Base-by-base conservation (phyloP, 495 filamentous ascomycete genomes). In the Podospora comata region DNA sequence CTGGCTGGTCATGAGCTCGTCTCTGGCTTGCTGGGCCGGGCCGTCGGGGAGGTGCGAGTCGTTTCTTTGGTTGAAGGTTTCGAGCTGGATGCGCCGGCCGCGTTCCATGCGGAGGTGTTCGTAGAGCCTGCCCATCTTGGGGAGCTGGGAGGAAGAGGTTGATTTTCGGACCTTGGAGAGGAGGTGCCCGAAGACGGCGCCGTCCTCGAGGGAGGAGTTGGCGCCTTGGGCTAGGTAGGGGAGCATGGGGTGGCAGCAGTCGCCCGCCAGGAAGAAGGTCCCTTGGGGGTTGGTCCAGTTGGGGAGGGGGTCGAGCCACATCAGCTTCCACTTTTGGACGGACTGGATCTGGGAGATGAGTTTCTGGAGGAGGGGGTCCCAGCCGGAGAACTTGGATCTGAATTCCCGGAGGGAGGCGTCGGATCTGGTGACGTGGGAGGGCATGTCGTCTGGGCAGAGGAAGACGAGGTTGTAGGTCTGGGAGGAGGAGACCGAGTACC, bases 231-330 rank as follows among this genome's bases (percentile, higher is more conserved):
- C 88, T 11, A 90, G 79, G 66, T 91, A 90, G 18, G 88, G 88
- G 19, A 91, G 80, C 80, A 89, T 90, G 11, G 88, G 87, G 67
- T 91, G 88, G 65, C 88, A 90, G 63, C 85, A 82, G 67, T 90
- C 88, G 9, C 88, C 88, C 56, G 78, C 79, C 74, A 83, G 78
- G 59, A 80, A 72, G 64, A 83, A 81, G 3, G 74, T 79, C 0
- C 79, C 79, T 64, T 76, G 55, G 11, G 76, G 39, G 60, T 79
- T 78, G 13, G 79, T 76, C 82, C 82, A 84, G 30, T 75, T 55
- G 4, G 76, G 74, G 56, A 81, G 65, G 27, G 77, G 66, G n/a
- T 79, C 75, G 6, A 79, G 67, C 78, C 76, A 80, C 78, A 83
- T 81, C 15, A 87, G 78, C 61, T 79, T 78, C 86, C 86, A 87